Percentiles rank a stretch among this genome's conserved stretches.
These are phyloP conservation scores for Leishmania lainsoni DNA, from an alignment of 208 protist species.

Conservation along the genomic window DNA sequence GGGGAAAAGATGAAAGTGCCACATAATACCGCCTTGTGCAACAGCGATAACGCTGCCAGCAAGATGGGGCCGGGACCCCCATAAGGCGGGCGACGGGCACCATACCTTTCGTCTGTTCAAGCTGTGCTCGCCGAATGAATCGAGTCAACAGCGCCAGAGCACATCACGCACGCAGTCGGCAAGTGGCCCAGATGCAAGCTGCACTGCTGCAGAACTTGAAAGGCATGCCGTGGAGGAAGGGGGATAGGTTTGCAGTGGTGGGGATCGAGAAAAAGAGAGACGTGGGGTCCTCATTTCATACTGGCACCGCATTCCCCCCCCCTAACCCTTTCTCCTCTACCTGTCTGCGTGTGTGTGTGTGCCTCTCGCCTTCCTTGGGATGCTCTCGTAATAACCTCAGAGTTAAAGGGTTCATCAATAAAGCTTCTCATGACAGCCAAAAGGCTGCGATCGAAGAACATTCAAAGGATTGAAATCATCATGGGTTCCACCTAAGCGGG, in stretches of 20 bases:
- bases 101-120: background rate
- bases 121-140: background rate
- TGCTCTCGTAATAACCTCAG: slow-evolving; percentile 1
- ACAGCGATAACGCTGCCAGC: background rate
- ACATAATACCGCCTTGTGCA: background rate
- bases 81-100: background rate
- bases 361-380: background rate
- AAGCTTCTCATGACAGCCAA: slow-evolving; percentile 23
- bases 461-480: slow-evolving; percentile 30
- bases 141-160: background rate
- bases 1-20: background rate
- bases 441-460: slow-evolving; percentile 19
- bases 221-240: too few species aligned
- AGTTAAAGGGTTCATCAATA: slow-evolving; percentile 35
- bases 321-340: too few species aligned
- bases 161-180: background rate
- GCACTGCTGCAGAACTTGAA: background rate
- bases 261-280: too few species aligned
- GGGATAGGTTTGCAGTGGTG: too few species aligned
- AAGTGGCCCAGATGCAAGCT: background rate
- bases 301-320: too few species aligned
- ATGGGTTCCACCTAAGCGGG: background rate
- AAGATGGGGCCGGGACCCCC: background rate
- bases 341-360: background rate
- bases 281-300: too few species aligned